phyloP scores from a whole-genome alignment of 2,329 filamentous ascomycete genomes.

The Alternaria tenuissima region DNA sequence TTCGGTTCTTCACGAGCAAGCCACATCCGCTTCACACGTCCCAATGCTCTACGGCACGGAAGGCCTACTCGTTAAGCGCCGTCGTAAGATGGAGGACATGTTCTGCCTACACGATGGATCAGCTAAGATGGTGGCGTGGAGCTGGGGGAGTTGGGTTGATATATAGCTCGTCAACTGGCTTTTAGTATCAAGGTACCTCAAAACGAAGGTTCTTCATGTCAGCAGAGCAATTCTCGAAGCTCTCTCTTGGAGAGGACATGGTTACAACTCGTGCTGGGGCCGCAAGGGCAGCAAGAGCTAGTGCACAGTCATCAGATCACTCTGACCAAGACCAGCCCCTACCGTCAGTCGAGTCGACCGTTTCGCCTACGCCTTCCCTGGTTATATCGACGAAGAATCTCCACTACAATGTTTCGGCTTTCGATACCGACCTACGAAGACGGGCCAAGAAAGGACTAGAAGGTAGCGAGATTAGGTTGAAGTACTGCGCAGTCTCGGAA shows the following conservation, averaged over 20 bases:
- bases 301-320: slow-evolving; percentile 23
- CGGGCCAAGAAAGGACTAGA: slow-evolving; percentile 43
- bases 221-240: slow-evolving; percentile 47
- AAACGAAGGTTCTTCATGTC: slow-evolving; percentile 42
- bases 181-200: slow-evolving; percentile 22
- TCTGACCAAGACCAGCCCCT: slow-evolving; percentile 35
- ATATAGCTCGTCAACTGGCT: slow-evolving; percentile 40
- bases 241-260: slow-evolving; percentile 49
- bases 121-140: slow-evolving; percentile 42
- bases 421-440: slow-evolving; percentile 42
- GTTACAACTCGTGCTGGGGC: slow-evolving; percentile 49
- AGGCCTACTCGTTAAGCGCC: slow-evolving; percentile 42
- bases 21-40: slow-evolving; percentile 40
- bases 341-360: slow-evolving; percentile 29
- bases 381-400: slow-evolving; percentile 47
- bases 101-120: slow-evolving; percentile 31
- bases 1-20: slow-evolving; percentile 37
- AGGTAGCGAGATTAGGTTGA: slow-evolving; percentile 47
- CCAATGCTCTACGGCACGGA: slow-evolving; percentile 43
- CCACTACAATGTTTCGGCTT: slow-evolving; percentile 44
- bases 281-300: slow-evolving; percentile 38
- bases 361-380: slow-evolving; percentile 42
- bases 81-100: slow-evolving; percentile 33
- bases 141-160: slow-evolving; percentile 28
- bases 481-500: slow-evolving; percentile 42